phyloP scores from a whole-genome alignment of 2,329 filamentous ascomycete species.

The Pseudocercospora fijiensis region DNA sequence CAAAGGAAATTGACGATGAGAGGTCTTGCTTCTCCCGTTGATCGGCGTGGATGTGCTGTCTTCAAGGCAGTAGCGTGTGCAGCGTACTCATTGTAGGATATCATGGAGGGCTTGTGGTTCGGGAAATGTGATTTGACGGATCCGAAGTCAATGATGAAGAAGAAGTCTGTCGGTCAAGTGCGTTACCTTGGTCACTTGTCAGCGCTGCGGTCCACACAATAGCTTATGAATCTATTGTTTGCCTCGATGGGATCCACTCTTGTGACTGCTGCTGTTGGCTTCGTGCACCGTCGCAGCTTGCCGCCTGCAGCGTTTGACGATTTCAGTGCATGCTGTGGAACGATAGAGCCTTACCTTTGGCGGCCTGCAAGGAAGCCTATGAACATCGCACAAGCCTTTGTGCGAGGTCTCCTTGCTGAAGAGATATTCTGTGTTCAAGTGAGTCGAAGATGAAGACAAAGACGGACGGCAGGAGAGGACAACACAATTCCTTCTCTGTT shows the following conservation, averaged over 20 bases:
- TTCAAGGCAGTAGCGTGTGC: slow-evolving; percentile 12
- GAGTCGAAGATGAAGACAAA: not conserved
- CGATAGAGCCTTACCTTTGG: not conserved
- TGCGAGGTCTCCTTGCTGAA: not conserved
- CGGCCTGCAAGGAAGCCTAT: not conserved
- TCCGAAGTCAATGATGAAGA: not conserved
- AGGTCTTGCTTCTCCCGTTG: not conserved
- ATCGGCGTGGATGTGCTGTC: not conserved
- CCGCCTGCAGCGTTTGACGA: not conserved
- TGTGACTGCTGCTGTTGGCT: not conserved
- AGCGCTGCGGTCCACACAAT: not conserved
- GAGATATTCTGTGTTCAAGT: not conserved
- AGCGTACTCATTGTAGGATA: slow-evolving; percentile 10
- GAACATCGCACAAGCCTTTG: not conserved
- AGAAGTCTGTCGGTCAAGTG: not conserved
- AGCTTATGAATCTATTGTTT: not conserved
- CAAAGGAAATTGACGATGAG: slow-evolving; percentile 23
- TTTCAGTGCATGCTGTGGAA: not conserved
- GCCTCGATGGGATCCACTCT: not conserved
- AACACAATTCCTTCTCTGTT: not conserved
- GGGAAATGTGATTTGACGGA: not conserved
- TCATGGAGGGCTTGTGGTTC: not conserved
- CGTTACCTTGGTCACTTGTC: not conserved
- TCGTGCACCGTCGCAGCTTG: not conserved
- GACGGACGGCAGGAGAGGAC: not conserved